A percentile compares a stretch with the other conserved stretches of the same genome.
Evolutionary conservation across 2,329 filamentous ascomycete genomes (phyloP).

Genomic region (Pseudogymnoascus sp.): DNA sequence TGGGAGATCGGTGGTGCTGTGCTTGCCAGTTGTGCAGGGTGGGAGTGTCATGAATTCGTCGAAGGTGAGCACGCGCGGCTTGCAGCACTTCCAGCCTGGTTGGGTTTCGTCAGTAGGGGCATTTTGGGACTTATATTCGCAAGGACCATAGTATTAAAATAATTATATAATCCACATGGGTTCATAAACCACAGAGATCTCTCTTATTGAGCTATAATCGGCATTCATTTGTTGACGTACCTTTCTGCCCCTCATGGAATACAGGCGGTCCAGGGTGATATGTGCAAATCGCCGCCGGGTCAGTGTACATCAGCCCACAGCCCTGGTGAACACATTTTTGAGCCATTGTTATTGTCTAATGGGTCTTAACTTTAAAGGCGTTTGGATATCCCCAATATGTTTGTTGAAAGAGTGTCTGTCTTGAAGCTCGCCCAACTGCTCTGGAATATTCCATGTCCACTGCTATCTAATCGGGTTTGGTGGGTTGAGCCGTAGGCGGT

Average conservation of each 20-base stretch:
- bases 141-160: conserved; percentile 10
- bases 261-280: conserved; percentile 92
- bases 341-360: conserved; percentile 24
- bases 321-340: conserved; percentile 94
- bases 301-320: conserved; percentile 80
- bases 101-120: neutral
- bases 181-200: neutral
- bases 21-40: conserved; percentile 86
- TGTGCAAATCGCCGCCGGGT: conserved; percentile 72
- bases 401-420: neutral
- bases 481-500: conserved; percentile 1
- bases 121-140: conserved; percentile 8
- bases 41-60: conserved; percentile 93
- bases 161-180: conserved; percentile 7
- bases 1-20: conserved; percentile 74
- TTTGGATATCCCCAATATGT: conserved; percentile 3
- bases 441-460: conserved; percentile 9
- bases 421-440: conserved; percentile 6
- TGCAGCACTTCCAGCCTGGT: conserved; percentile 97
- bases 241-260: conserved; percentile 98
- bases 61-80: conserved; percentile 90
- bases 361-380: neutral
- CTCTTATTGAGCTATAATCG: neutral
- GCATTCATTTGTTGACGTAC: conserved; percentile 40
- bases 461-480: conserved; percentile 7